These are phyloP conservation scores for Mortierella sp. DNA, from an alignment of 371 early-diverging fungal species.

Conservation along the genomic window DNA sequence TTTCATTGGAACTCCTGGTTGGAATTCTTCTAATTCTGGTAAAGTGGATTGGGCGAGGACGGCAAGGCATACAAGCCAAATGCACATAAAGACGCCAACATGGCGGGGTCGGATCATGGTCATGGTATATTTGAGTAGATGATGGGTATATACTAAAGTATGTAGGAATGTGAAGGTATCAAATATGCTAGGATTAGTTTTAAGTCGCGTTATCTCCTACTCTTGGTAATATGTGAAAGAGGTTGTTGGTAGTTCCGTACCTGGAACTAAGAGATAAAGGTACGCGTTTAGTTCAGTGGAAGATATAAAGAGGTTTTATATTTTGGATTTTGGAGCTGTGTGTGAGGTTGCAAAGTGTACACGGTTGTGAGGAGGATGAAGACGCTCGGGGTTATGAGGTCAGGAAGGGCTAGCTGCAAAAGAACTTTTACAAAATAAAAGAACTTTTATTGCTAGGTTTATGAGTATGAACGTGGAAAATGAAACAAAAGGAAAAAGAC, in stretches of 20 bases:
- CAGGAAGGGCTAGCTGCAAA: conserved; percentile 7
- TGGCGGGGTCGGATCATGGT: neutral
- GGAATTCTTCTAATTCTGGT: neutral
- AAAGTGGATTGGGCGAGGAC: neutral
- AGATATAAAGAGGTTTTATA: too few relatives aligned
- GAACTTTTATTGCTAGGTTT: neutral
- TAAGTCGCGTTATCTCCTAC: neutral
- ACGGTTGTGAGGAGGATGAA: neutral
- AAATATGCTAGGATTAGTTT: too few relatives aligned
- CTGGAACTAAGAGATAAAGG: neutral
- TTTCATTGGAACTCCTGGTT: conserved; percentile 33
- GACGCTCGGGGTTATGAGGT: conserved; percentile 10
- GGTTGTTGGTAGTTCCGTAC: neutral
- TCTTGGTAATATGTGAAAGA: neutral
- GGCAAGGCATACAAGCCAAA: conserved; percentile 10
- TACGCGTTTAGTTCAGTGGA: too few relatives aligned
- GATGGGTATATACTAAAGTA: neutral
- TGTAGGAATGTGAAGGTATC: neutral
- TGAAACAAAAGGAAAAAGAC: neutral
- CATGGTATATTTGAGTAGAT: neutral
- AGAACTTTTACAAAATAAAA: neutral
- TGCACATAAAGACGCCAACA: conserved; percentile 2
- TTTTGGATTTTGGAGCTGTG: neutral
- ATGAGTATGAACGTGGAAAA: neutral
- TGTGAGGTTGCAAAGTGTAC: neutral